phyloP scores from a whole-genome alignment of 176 grass and related monocot genomes.

The Elaeis guineensis region DNA sequence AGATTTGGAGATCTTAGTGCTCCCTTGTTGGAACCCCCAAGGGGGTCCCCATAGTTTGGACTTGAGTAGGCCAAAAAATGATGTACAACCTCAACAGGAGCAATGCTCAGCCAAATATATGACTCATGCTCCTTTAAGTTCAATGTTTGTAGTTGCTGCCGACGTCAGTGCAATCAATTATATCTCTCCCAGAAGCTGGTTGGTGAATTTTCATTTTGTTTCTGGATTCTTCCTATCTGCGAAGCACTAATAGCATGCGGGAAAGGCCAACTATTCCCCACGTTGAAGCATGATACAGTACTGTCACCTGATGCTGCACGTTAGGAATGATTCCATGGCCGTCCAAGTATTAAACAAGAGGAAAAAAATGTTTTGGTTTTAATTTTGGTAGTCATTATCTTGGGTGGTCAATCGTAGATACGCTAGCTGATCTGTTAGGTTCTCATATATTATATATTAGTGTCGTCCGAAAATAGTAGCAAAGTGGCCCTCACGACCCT shows the following conservation, averaged over 20 bases:
- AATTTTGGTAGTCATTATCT: too few species aligned
- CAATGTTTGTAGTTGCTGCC: background rate
- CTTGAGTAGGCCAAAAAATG: background rate
- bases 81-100: background rate
- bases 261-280: background rate
- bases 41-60: background rate
- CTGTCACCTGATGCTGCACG: too few species aligned
- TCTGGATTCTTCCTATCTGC: background rate
- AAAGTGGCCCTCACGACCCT: too few species aligned
- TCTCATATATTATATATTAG: too few species aligned
- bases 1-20: background rate
- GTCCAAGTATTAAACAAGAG: too few species aligned
- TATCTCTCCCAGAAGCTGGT: background rate
- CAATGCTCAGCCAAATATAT: background rate
- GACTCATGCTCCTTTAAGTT: background rate
- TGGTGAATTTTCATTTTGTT: background rate
- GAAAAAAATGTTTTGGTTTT: too few species aligned
- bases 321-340: too few species aligned
- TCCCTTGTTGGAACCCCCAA: background rate
- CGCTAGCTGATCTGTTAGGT: too few species aligned
- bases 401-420: too few species aligned
- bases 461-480: too few species aligned
- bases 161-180: background rate
- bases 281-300: too few species aligned
- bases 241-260: background rate